A percentile compares a stretch with the other conserved stretches of the same genome.
These are phyloP conservation scores for Hemileccinum impolitum DNA, from an alignment of 768 basidiomycete genomes.

Conservation along the genomic window DNA sequence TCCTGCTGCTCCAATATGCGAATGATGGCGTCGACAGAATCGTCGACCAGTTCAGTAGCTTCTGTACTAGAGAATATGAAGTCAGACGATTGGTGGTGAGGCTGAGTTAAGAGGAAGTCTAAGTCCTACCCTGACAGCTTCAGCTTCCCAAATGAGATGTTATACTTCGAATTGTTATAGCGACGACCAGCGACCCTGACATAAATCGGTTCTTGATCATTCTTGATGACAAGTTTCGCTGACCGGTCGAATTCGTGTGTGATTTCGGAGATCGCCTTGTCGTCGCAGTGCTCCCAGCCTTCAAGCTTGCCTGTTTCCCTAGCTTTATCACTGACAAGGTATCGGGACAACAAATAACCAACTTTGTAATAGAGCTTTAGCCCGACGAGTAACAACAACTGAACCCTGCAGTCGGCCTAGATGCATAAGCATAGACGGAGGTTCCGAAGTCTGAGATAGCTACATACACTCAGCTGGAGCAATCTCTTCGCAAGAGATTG, in stretches of 20 bases:
- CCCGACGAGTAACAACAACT: conserved; percentile 42
- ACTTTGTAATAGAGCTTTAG: conserved; percentile 36
- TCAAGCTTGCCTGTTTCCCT: not conserved
- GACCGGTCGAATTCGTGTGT: not conserved
- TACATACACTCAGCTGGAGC: conserved; percentile 26
- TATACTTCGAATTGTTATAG: not conserved
- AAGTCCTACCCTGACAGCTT: not conserved
- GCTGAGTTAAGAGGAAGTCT: not conserved
- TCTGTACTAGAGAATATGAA: not conserved
- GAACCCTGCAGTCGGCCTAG: conserved; percentile 46
- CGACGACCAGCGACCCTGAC: conserved; percentile 7
- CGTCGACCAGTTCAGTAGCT: conserved; percentile 5
- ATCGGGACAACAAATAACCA: not conserved
- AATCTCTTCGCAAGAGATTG: conserved; percentile 31
- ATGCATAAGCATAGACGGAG: no score
- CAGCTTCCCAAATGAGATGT: conserved; percentile 5
- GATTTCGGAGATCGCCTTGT: not conserved
- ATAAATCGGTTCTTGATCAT: conserved; percentile 4
- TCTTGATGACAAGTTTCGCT: conserved; percentile 7
- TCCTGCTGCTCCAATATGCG: conserved; percentile 7
- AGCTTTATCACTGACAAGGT: not conserved
- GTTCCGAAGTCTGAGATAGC: not conserved
- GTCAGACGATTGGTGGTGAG: not conserved
- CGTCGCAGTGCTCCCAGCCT: not conserved
- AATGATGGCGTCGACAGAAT: conserved; percentile 11